Evolutionary conservation across 345 rosid genomes (phyloP), one percentile per base, ranked within the genome.

Genomic region (Citrus australasica): DNA sequence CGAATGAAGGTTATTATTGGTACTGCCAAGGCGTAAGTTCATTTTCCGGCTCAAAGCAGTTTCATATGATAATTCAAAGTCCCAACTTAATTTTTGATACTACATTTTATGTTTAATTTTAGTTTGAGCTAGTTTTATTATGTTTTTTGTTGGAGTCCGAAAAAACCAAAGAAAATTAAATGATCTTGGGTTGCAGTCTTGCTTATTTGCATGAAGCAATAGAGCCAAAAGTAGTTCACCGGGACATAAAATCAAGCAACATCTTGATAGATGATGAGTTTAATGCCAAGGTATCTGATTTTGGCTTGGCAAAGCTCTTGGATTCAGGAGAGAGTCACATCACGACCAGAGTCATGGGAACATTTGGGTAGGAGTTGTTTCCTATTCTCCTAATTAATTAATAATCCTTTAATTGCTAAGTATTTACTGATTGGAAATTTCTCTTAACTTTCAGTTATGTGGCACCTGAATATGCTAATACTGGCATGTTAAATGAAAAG

Each of bases 121-220:
- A 51, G 22, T 75, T 76, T 55, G 27, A 53, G 38, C 24, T 25
- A 8, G 28, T 48, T 46, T 70, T 51, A 21, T 48, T 71, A 17
- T 19, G 72, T 25, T 13, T 13, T 53, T 76, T 61, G 9, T 22
- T 56, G 51, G 51, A 42, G 16, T 33, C 27, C 30, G 11, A 60
- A 22, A 14, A 71, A 78, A 64, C 75, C 55, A 33, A 37, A 6
- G 40, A 75, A 73, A 65, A 24, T 14, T 59, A 38, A 46, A 35
- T n/a, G 48, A 14, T 37, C 32, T 76, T 59, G 37, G 33, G 64
- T 81, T 82, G 74, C 90, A 96, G 99, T 88, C 97, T 96, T 84
- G 97, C 97, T 62, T 96, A 96, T 82, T 88, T 96, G 90, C 99
- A 96, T 40, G 98, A 96, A 87, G 98, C 98, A 69, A 92, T 96